Evolutionary conservation across 495 filamentous ascomycete species (phyloP).

Genomic region (Apiosordaria backusii): DNA sequence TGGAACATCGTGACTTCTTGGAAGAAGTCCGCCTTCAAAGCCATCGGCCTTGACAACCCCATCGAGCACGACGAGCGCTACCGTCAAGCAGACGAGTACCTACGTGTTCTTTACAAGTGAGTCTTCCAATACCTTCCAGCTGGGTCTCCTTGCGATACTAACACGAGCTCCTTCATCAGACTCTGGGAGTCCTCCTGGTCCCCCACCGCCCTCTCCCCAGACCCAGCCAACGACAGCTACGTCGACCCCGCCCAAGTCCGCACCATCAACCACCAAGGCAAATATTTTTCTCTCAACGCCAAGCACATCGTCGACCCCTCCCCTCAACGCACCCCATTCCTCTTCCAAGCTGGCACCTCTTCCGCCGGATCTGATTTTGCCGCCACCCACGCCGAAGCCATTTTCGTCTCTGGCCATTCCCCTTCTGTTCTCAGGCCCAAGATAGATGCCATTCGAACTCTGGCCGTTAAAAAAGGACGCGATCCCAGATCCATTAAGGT

Average conservation of each 20-base stretch:
- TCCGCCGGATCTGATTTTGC: conserved; percentile 56
- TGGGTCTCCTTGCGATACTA: conserved; percentile 6
- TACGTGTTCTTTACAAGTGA: conserved; percentile 55
- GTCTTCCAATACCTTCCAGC: conserved; percentile 12
- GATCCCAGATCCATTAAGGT: conserved; percentile 58
- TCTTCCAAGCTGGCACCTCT: conserved; percentile 64
- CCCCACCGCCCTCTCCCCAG: conserved; percentile 48
- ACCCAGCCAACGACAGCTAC: conserved; percentile 51
- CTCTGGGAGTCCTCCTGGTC: conserved; percentile 63
- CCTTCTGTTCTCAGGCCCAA: conserved; percentile 49
- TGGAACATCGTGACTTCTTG: conserved; percentile 67
- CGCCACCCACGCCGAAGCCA: conserved; percentile 59
- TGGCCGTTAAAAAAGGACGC: conserved; percentile 49
- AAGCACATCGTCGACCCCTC: conserved; percentile 58
- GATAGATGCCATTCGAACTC: conserved; percentile 52
- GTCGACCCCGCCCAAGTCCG: conserved; percentile 54
- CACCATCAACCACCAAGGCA: conserved; percentile 56
- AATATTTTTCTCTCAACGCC: conserved; percentile 52
- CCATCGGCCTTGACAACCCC: conserved; percentile 52
- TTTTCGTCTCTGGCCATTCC: conserved; percentile 58
- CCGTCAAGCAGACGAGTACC: conserved; percentile 57
- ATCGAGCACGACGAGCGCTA: conserved; percentile 63
- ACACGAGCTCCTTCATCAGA: conserved; percentile 22
- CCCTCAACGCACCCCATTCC: conserved; percentile 59
- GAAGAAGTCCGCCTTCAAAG: conserved; percentile 57